Percentiles rank a stretch among this genome's conserved stretches.
phyloP scores from a whole-genome alignment of 179 eudicot species.

The Actinidia chinensis region DNA sequence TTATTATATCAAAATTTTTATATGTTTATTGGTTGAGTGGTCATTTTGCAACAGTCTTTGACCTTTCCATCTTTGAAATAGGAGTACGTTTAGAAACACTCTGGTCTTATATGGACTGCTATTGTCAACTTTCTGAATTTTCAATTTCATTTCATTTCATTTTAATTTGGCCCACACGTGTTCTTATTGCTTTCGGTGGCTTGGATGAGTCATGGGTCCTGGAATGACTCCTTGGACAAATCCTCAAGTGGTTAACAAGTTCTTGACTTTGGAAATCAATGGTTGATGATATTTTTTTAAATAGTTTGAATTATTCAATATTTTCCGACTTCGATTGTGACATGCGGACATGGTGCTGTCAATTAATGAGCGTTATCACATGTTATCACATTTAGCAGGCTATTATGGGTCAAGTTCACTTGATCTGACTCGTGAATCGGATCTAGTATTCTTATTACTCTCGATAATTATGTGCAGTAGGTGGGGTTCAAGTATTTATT shows the following conservation, averaged over 20 bases:
- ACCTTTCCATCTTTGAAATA: neutral
- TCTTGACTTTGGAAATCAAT: neutral
- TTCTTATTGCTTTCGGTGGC: neutral
- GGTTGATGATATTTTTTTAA: no score
- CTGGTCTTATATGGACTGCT: slow-evolving; percentile 10
- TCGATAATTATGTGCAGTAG: no score
- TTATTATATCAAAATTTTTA: no score
- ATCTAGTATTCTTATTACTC: no score
- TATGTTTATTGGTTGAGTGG: no score
- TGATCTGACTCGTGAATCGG: no score
- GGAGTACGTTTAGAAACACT: neutral
- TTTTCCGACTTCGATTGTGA: no score
- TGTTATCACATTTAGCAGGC: neutral
- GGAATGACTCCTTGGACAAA: neutral
- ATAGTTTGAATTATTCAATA: no score
- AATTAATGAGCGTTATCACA: no score
- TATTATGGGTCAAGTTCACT: neutral
- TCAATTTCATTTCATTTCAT: neutral
- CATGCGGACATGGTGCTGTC: no score
- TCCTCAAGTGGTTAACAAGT: neutral
- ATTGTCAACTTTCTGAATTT: neutral
- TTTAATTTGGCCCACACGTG: neutral
- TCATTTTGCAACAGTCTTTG: no score
- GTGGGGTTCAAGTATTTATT: no score
- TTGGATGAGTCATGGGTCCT: neutral